Evolutionary conservation across 139 green algal species (phyloP).

Genomic region (Picochlorum sp.): DNA sequence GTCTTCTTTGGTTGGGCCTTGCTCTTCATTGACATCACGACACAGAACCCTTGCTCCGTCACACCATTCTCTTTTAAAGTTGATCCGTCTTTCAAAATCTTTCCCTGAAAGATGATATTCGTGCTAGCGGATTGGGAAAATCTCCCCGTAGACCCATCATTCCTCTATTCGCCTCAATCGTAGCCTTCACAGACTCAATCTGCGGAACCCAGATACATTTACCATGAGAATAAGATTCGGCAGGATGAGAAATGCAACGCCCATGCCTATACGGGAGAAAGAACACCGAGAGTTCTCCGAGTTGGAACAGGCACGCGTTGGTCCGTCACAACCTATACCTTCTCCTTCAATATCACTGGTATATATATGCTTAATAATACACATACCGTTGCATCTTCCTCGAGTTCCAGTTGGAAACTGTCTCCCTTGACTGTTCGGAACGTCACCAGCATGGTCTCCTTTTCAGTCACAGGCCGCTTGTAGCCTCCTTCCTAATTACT

Average conservation of each 20-base stretch:
- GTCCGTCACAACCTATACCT: too few relatives aligned
- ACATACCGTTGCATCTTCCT: conserved; percentile 50
- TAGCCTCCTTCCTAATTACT: too few relatives aligned
- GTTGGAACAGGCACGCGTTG: too few relatives aligned
- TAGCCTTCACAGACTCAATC: conserved; percentile 57
- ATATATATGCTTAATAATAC: neutral
- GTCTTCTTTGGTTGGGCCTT: conserved; percentile 10
- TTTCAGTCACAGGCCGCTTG: too few relatives aligned
- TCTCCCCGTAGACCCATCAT: conserved; percentile 29
- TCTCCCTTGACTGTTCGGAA: conserved; percentile 78
- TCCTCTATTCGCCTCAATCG: conserved; percentile 28
- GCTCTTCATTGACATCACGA: conserved; percentile 85
- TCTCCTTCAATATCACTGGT: neutral
- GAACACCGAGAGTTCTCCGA: too few relatives aligned
- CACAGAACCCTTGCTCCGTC: conserved; percentile 77
- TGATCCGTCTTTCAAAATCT: conserved; percentile 82
- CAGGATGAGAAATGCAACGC: too few relatives aligned
- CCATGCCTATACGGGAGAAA: too few relatives aligned
- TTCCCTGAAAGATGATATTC: conserved; percentile 73
- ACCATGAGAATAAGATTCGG: too few relatives aligned
- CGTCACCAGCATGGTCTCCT: conserved; percentile 71
- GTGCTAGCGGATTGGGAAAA: too few relatives aligned
- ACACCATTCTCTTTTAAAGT: conserved; percentile 66
- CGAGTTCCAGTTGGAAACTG: conserved; percentile 66
- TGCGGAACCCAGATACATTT: conserved; percentile 14